Evolutionary conservation across 192 early-diverging fungal species (phyloP).

Genomic region (Rhizophagus prolifer): DNA sequence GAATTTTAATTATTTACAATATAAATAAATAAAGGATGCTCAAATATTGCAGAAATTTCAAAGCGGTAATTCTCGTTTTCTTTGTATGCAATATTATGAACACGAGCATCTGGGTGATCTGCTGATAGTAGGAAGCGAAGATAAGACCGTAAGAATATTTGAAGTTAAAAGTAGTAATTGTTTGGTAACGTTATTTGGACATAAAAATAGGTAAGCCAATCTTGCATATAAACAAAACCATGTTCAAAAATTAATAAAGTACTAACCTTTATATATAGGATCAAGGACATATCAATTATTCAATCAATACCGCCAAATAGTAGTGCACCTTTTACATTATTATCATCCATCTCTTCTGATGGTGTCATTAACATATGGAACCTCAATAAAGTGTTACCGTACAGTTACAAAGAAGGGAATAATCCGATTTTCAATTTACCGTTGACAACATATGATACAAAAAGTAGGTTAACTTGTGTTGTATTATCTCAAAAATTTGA

Average conservation of each 20-base stretch:
- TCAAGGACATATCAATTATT: constrained; percentile 43
- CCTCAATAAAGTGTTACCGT: constrained; percentile 41
- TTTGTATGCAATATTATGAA: constrained; percentile 40
- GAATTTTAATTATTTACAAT: background rate
- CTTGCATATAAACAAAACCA: constrained; percentile 35
- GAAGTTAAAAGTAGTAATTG: constrained; percentile 45
- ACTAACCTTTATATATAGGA: constrained; percentile 44
- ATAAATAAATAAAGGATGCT: background rate
- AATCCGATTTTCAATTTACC: constrained; percentile 29
- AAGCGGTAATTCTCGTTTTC: constrained; percentile 34
- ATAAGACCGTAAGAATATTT: constrained; percentile 58
- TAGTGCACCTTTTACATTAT: constrained; percentile 34
- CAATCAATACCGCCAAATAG: constrained; percentile 22
- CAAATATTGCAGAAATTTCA: constrained; percentile 14
- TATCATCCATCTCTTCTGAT: constrained; percentile 69
- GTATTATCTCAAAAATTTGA: constrained; percentile 5
- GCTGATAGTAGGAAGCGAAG: constrained; percentile 58
- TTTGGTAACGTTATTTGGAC: constrained; percentile 43
- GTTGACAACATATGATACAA: constrained; percentile 57
- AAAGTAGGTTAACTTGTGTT: constrained; percentile 57
- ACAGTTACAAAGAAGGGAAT: constrained; percentile 39
- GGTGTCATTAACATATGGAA: constrained; percentile 73
- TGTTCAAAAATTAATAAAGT: constrained; percentile 37
- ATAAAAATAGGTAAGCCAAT: constrained; percentile 50
- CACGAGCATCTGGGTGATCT: constrained; percentile 43